Evolutionary conservation across 2,329 filamentous ascomycete genomes (phyloP).

Genomic region (Sporothrix sp.): DNA sequence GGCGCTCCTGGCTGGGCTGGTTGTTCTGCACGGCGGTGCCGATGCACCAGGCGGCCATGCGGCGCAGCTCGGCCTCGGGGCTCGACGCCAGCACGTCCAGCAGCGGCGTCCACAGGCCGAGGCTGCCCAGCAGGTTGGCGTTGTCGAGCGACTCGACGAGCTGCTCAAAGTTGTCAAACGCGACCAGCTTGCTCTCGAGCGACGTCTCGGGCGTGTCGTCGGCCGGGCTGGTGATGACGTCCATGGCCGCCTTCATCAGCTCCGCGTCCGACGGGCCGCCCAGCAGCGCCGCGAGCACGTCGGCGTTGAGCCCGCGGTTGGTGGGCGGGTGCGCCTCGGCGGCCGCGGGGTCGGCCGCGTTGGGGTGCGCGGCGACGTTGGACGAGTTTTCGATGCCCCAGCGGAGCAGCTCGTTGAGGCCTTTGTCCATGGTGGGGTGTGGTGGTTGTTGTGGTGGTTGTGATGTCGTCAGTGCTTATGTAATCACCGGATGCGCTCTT

Average conservation of each 20-base stretch:
- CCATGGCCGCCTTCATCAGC: slow-evolving; percentile 79
- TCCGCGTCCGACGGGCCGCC: slow-evolving; percentile 85
- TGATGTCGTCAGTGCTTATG: neutral
- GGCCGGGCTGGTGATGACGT: slow-evolving; percentile 50
- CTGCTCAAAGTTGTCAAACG: slow-evolving; percentile 93
- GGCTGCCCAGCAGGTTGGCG: slow-evolving; percentile 78
- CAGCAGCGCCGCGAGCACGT: slow-evolving; percentile 63
- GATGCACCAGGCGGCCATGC: slow-evolving; percentile 87
- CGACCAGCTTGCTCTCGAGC: slow-evolving; percentile 67
- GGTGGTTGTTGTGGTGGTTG: neutral
- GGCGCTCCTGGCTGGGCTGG: slow-evolving; percentile 66
- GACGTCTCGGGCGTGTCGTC: slow-evolving; percentile 34
- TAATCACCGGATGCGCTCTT: too few species aligned
- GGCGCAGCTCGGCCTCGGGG: slow-evolving; percentile 61
- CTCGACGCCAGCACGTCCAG: slow-evolving; percentile 54
- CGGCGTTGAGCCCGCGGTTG: slow-evolving; percentile 48
- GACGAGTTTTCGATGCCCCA: slow-evolving; percentile 24
- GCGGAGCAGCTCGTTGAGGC: slow-evolving; percentile 29
- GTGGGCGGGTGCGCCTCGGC: slow-evolving; percentile 21
- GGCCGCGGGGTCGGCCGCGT: slow-evolving; percentile 17
- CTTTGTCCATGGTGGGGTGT: slow-evolving; percentile 23
- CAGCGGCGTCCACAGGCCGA: slow-evolving; percentile 75
- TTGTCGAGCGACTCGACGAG: slow-evolving; percentile 90
- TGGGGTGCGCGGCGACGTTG: too few species aligned
- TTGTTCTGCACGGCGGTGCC: slow-evolving; percentile 98